Percentiles rank a stretch among this genome's conserved stretches.
These are phyloP conservation scores for sunflower (Helianthus annuus) DNA, from an alignment of 129 eudicot genomes.

Conservation along the genomic window HanXRQr2.0-SUNRISE NC_035437.2:100169538-100170037, in stretches of 20 bases:
- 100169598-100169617: neutral
- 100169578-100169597: slow-evolving; percentile 1
- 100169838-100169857: slow-evolving; percentile 98
- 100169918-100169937: slow-evolving; percentile 97
- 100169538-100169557: slow-evolving; percentile 94
- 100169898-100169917: slow-evolving; percentile 99
- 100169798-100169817: slow-evolving; percentile 76
- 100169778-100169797: slow-evolving; percentile 89
- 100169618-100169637: neutral
- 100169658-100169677: neutral
- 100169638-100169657: neutral
- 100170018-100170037: too few relatives aligned
- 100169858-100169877: slow-evolving; percentile 98
- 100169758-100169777: slow-evolving; percentile 77
- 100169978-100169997: neutral
- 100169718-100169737: slow-evolving; percentile 37
- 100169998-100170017: too few relatives aligned
- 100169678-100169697: slow-evolving; percentile 16
- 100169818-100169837: slow-evolving; percentile 72
- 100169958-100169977: slow-evolving; percentile 80
- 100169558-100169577: neutral
- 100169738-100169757: slow-evolving; percentile 51
- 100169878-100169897: slow-evolving; percentile 99
- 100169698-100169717: slow-evolving; percentile 40
- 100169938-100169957: slow-evolving; percentile 99